Evolutionary conservation across 352 stramenopile species (phyloP), one percentile per base, ranked within the genome.

Genomic region (Phytophthora multivora): DNA sequence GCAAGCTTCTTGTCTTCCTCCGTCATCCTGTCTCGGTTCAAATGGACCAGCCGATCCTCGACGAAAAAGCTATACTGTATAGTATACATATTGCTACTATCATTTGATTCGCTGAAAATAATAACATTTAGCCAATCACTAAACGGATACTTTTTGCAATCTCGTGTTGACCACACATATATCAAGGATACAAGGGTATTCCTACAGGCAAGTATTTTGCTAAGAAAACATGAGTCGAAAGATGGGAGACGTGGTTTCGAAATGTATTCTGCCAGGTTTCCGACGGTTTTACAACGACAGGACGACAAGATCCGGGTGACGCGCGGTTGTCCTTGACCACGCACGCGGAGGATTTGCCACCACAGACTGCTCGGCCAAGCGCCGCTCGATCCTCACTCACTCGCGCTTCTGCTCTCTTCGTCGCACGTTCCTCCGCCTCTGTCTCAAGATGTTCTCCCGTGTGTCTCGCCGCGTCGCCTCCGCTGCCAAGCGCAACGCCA

Each of bases 391-490:
- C 28, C 28, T 33, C 28, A 33, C 57, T 80, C 73, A 76, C 63
- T 77, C 60, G 43, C 25, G 47, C 60, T 71, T 77, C 60, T 66
- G 60, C 66, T 52, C 47, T 69, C 61, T 61, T 56, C 71, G 58
- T 52, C 71, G 52, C 73, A 63, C 40, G 23, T 46, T 51, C 56
- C 33, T 46, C 36, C 26, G 3, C 12, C 18, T 46, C 18, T 36
- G 15, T 21, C 5, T 19, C 18, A 71, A 62, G 55, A 93, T 93
- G 84, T 90, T 93, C 66, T 66, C 84, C 45, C 81, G 81, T 63
- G 78, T 77, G 25, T 77, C 84, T 47, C 81, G 81, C 51, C 81
- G 84, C 58, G 81, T 83, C 64, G 84, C 84, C 57, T 69, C 73
- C 48, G 78, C 68, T 59, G 77, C 80, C 64, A 90, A 89, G 77